Conservation (phyloP, 2,329 filamentous ascomycete genomes). For the Aspergillus sp. region DNA sequence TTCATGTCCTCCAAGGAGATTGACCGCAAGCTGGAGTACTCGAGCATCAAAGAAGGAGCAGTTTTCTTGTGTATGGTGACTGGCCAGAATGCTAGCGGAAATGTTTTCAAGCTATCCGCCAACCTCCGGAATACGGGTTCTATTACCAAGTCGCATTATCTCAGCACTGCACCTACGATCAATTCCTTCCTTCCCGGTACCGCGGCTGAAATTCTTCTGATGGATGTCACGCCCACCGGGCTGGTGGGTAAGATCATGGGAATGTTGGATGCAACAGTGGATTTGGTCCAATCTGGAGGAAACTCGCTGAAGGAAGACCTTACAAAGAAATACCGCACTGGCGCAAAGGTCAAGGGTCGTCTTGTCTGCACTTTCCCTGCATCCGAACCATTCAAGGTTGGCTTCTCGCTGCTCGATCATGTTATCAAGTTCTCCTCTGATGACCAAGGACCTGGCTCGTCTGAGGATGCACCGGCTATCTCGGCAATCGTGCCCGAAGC, state of each 20-base stretch:
- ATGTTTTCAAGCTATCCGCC: constrained; percentile 78
- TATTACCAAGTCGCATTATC: constrained; percentile 56
- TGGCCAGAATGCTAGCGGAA: constrained; percentile 67
- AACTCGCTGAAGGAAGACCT: constrained; percentile 64
- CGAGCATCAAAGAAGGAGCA: constrained; percentile 69
- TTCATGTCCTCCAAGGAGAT: constrained; percentile 84
- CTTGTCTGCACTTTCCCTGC: constrained; percentile 82
- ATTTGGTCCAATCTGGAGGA: constrained; percentile 79
- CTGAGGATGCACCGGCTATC: constrained; percentile 39
- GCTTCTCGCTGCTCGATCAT: constrained; percentile 83
- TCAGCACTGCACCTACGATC: constrained; percentile 75
- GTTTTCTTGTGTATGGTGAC: constrained; percentile 79
- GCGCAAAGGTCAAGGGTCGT: constrained; percentile 75
- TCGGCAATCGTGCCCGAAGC: constrained; percentile 72
- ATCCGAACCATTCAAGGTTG: constrained; percentile 72
- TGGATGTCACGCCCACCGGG: constrained; percentile 67
- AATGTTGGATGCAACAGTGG: constrained; percentile 81
- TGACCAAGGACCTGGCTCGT: constrained; percentile 29
- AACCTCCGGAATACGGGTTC: constrained; percentile 64
- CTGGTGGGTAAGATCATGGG: constrained; percentile 87
- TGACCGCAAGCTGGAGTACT: constrained; percentile 57
- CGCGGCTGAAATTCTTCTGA: constrained; percentile 76
- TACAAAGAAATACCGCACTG: constrained; percentile 71
- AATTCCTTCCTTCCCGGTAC: constrained; percentile 87
- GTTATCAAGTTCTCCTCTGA: constrained; percentile 55